Percentiles rank a stretch among this genome's conserved stretches.
phyloP scores from a whole-genome alignment of 148 eudicot genomes.

The Rhododendron mucronatum region DNA sequence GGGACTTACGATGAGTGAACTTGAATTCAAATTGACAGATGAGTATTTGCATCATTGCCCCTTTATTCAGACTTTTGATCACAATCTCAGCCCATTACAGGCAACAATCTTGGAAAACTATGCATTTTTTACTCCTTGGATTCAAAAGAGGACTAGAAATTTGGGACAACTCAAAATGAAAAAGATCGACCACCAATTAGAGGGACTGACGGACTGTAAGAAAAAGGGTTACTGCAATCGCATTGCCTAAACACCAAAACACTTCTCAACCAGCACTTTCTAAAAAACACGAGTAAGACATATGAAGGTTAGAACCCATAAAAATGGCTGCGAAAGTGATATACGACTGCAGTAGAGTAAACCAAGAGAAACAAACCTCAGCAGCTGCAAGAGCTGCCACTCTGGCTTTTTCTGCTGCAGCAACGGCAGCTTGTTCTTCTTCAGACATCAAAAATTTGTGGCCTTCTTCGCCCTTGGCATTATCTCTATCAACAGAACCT shows the following conservation, averaged over 20 bases:
- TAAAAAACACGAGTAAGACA: not conserved
- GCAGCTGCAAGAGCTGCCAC: slow-evolving; percentile 91
- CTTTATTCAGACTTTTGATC: not conserved
- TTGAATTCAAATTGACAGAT: not conserved
- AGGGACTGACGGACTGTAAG: not conserved
- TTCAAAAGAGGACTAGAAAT: not conserved
- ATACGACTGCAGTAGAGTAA: not conserved
- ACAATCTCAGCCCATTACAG: not conserved
- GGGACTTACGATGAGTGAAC: not conserved
- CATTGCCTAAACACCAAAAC: not conserved
- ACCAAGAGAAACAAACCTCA: slow-evolving; percentile 52
- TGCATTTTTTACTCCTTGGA: not conserved
- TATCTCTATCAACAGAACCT: slow-evolving; percentile 38
- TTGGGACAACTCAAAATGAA: not conserved
- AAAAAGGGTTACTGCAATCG: not conserved
- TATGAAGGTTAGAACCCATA: not conserved
- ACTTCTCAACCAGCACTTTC: not conserved
- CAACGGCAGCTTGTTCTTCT: slow-evolving; percentile 81
- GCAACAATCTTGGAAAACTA: not conserved
- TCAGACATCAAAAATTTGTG: slow-evolving; percentile 53
- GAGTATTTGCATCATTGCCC: not conserved
- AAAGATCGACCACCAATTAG: not conserved
- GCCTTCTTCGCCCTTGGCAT: slow-evolving; percentile 34
- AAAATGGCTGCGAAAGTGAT: not conserved
- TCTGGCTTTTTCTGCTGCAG: slow-evolving; percentile 93